A percentile compares a stretch with the other conserved stretches of the same genome.
Conservation (phyloP, 495 filamentous ascomycete species). For the Penicillium cataractarum region DNA sequence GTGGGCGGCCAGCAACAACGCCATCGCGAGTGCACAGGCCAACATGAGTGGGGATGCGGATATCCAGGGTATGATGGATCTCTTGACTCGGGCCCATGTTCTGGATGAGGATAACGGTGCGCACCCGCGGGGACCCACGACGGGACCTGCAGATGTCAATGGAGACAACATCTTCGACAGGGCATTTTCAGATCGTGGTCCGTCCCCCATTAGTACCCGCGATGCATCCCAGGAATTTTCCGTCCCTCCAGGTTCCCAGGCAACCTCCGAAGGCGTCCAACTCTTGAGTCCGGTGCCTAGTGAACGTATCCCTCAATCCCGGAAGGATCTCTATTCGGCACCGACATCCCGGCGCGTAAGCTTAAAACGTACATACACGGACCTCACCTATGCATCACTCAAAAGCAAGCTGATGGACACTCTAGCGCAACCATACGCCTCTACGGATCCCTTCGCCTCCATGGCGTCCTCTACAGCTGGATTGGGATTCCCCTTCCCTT, state of each 20-base stretch:
- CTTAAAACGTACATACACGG: constrained; percentile 87
- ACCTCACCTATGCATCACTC: constrained; percentile 68
- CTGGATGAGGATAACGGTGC: constrained; percentile 57
- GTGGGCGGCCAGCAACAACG: constrained; percentile 68
- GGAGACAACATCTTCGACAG: constrained; percentile 80
- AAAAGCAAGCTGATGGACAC: constrained; percentile 87
- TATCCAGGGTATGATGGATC: constrained; percentile 86
- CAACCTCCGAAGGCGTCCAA: constrained; percentile 28
- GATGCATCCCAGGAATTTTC: constrained; percentile 22
- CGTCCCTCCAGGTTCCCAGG: constrained; percentile 19
- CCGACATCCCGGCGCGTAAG: constrained; percentile 64
- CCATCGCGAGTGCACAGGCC: constrained; percentile 78
- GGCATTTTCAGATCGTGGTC: constrained; percentile 60
- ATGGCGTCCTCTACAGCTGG: constrained; percentile 39
- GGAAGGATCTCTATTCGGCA: constrained; percentile 39
- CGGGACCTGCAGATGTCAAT: constrained; percentile 70
- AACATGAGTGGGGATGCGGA: constrained; percentile 81
- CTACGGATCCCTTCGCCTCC: constrained; percentile 53
- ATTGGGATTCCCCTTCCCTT: constrained; percentile 46
- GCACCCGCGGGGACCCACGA: constrained; percentile 64
- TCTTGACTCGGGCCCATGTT: constrained; percentile 77
- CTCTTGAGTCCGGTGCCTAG: constrained; percentile 36
- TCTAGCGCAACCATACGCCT: constrained; percentile 79
- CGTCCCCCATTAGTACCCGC: constrained; percentile 24
- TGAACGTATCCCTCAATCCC: constrained; percentile 39